Percentiles rank a stretch among this genome's conserved stretches.
Conservation (phyloP, 257 asterid genomes). For the Plectranthus barbatus region DNA sequence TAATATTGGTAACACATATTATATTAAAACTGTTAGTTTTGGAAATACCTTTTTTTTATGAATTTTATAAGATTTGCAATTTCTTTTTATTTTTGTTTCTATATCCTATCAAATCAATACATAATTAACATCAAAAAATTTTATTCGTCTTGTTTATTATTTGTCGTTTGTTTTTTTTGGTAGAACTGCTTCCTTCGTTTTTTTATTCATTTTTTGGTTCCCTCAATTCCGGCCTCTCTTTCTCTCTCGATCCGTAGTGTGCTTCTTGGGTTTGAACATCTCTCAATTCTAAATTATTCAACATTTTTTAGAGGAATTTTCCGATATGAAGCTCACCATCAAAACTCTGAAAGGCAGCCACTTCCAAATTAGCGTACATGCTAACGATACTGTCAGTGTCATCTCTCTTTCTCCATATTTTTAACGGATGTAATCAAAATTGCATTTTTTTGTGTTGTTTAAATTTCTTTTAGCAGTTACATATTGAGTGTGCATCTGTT, state of each 20-base stretch:
- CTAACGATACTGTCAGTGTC: conserved; percentile 62
- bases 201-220: neutral
- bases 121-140: too few relatives aligned
- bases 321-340: conserved; percentile 84
- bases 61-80: too few relatives aligned
- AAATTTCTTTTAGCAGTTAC: neutral
- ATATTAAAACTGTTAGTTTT: too few relatives aligned
- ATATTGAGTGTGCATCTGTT: conserved; percentile 6
- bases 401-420: neutral
- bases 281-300: neutral
- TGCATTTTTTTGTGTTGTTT: neutral
- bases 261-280: conserved; percentile 25
- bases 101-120: too few relatives aligned
- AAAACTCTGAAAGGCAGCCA: conserved; percentile 94
- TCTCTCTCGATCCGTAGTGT: conserved; percentile 18
- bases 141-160: too few relatives aligned
- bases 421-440: neutral
- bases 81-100: too few relatives aligned
- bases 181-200: too few relatives aligned
- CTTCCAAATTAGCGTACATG: conserved; percentile 72
- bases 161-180: too few relatives aligned
- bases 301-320: conserved; percentile 9
- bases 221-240: too few relatives aligned
- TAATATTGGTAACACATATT: too few relatives aligned
- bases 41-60: too few relatives aligned